Evolutionary conservation across 192 early-diverging fungal species (phyloP).

Genomic region (Helicostylum pulchrum): DNA sequence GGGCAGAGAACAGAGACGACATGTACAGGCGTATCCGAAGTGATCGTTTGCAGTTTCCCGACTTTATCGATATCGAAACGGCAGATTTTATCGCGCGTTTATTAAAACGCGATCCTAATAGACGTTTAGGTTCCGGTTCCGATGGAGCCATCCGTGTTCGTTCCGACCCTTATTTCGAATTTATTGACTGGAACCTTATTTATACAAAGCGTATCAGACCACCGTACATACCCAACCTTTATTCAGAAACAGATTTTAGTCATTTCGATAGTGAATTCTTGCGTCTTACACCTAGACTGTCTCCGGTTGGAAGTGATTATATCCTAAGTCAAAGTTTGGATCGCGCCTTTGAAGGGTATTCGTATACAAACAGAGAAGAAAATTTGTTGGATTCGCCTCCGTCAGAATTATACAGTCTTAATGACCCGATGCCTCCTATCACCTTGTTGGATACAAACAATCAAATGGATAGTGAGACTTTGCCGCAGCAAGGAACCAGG

Average conservation of each 20-base stretch:
- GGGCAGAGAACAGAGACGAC: slow-evolving; percentile 45
- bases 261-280: slow-evolving; percentile 55
- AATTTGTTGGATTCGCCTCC: background rate
- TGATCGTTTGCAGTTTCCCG: slow-evolving; percentile 47
- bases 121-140: slow-evolving; percentile 56
- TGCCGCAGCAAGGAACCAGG: background rate
- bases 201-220: slow-evolving; percentile 53
- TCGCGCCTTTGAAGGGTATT: slow-evolving; percentile 25
- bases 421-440: background rate
- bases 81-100: slow-evolving; percentile 44
- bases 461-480: background rate
- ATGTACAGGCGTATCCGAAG: slow-evolving; percentile 54
- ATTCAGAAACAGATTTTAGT: slow-evolving; percentile 45
- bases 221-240: slow-evolving; percentile 64
- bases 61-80: slow-evolving; percentile 36
- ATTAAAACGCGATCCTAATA: slow-evolving; percentile 48
- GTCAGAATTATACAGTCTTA: background rate
- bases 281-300: slow-evolving; percentile 44
- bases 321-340: slow-evolving; percentile 14
- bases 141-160: slow-evolving; percentile 63
- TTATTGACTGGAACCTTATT: slow-evolving; percentile 69
- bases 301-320: slow-evolving; percentile 14
- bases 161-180: slow-evolving; percentile 69
- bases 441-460: background rate
- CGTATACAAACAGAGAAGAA: slow-evolving; percentile 18